These are phyloP conservation scores for Fusarium haematococcum DNA, from an alignment of 2,329 filamentous ascomycete species.

Conservation along the genomic window DNA sequence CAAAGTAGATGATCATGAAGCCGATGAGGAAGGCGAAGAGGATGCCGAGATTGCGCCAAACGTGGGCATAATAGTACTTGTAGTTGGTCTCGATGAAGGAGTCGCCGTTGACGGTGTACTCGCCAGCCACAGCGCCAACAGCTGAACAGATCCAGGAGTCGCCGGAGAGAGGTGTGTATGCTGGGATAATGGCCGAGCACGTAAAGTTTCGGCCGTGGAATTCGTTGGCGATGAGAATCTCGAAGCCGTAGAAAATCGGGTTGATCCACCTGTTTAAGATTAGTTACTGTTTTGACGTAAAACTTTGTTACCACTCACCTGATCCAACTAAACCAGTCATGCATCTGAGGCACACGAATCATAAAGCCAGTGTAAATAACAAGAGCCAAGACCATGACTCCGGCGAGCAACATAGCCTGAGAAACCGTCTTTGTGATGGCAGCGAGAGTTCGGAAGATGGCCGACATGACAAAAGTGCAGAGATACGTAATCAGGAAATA, in stretches of 20 bases:
- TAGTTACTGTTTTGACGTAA: background rate
- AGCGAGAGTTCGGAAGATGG: background rate
- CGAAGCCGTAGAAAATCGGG: constrained; percentile 66
- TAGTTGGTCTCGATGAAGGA: constrained; percentile 65
- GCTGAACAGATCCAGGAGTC: background rate
- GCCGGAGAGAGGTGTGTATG: constrained; percentile 27
- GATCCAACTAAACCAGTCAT: background rate
- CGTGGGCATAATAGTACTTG: constrained; percentile 62
- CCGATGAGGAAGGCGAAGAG: background rate
- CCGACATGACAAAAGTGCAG: background rate
- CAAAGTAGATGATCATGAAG: background rate
- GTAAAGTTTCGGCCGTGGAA: constrained; percentile 14
- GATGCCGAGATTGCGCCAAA: constrained; percentile 58
- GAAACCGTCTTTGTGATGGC: background rate
- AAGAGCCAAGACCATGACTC: background rate
- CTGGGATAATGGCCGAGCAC: constrained; percentile 60
- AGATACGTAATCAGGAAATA: background rate
- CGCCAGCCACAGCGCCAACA: constrained; percentile 47
- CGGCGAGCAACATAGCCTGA: background rate
- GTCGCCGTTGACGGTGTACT: constrained; percentile 65
- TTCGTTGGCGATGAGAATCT: constrained; percentile 28
- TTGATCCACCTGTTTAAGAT: constrained; percentile 59
- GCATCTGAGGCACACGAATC: background rate
- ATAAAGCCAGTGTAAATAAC: background rate
- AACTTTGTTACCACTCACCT: background rate